Evolutionary conservation across 257 asterid genomes (phyloP).

Genomic region (Vinca minor): DNA sequence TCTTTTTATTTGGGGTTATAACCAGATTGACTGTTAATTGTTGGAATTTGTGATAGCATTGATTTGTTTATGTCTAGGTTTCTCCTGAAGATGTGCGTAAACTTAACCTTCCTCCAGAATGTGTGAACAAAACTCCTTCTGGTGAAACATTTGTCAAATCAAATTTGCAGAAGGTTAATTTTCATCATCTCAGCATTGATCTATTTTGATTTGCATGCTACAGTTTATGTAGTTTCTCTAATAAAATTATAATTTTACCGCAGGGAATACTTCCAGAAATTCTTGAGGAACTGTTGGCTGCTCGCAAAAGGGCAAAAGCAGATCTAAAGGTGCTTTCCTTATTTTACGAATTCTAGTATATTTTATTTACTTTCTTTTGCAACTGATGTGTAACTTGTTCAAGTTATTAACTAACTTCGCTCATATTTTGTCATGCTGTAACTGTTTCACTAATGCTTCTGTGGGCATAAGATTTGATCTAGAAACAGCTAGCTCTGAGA

Average conservation of each 20-base stretch:
- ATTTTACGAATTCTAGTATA: neutral
- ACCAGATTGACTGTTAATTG: neutral
- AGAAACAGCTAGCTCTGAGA: neutral
- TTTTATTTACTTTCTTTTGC: constrained; percentile 7
- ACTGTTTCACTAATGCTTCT: no score
- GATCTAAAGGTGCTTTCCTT: constrained; percentile 73
- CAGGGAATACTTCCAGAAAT: constrained; percentile 99
- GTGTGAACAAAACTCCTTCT: constrained; percentile 86
- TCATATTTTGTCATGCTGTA: no score
- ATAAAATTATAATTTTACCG: constrained; percentile 18
- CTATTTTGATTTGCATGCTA: neutral
- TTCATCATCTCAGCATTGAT: neutral
- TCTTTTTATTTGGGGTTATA: neutral
- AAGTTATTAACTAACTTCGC: neutral
- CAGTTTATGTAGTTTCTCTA: constrained; percentile 10
- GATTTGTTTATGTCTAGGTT: constrained; percentile 37
- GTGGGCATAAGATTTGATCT: neutral
- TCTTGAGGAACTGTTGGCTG: constrained; percentile 91
- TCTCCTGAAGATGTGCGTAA: constrained; percentile 76
- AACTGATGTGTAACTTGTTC: neutral
- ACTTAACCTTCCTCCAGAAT: constrained; percentile 81
- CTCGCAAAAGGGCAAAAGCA: constrained; percentile 96
- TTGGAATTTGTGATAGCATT: neutral
- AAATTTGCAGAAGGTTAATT: constrained; percentile 68
- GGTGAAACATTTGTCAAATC: constrained; percentile 93